These are phyloP conservation scores for Penicillium sp. DNA, from an alignment of 2,329 filamentous ascomycete species.

Conservation along the genomic window DNA sequence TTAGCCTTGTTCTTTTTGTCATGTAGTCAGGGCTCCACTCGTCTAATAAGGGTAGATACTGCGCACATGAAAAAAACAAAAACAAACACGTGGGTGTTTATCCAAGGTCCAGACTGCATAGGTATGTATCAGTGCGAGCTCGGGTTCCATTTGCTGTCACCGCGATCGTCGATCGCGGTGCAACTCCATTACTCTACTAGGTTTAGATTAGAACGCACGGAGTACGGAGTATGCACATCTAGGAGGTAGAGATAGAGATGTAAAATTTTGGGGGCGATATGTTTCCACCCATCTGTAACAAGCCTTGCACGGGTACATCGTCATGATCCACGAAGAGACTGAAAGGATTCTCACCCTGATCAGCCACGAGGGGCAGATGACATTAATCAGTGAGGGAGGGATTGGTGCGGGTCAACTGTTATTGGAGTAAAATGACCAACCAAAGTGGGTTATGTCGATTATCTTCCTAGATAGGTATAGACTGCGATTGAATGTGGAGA, in stretches of 20 bases:
- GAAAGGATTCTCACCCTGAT: neutral
- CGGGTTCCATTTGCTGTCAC: neutral
- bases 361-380: neutral
- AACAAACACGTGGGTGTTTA: neutral
- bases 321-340: neutral
- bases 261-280: neutral
- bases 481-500: neutral
- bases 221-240: neutral
- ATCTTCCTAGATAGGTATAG: neutral
- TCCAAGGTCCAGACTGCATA: neutral
- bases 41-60: neutral
- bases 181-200: neutral
- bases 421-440: neutral
- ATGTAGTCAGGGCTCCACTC: neutral
- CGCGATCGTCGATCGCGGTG: neutral
- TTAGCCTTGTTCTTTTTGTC: neutral
- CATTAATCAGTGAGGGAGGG: neutral
- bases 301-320: neutral
- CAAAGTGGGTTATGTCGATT: neutral
- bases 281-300: neutral
- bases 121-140: neutral
- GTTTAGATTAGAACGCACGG: neutral
- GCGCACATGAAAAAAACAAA: neutral
- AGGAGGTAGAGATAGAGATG: neutral
- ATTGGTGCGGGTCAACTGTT: neutral